Evolutionary conservation across 345 rosid genomes (phyloP).

Genomic region (Aquilaria yunnanensis): DNA sequence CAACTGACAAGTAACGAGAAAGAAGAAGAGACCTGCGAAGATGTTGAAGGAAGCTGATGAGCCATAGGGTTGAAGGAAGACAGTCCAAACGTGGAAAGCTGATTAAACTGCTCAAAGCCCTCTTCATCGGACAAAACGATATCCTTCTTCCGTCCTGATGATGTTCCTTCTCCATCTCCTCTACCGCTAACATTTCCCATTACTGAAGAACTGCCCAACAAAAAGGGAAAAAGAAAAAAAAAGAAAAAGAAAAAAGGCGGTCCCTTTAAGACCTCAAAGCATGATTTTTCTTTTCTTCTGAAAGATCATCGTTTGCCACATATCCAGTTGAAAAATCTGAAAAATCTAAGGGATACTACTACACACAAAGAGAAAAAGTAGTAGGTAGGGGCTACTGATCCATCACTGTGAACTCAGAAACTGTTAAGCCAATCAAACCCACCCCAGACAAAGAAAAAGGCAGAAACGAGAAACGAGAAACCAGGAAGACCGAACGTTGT

Average conservation of each 20-base stretch:
- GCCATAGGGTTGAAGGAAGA: conserved; percentile 22
- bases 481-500: conserved; percentile 14
- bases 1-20: background rate
- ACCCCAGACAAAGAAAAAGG: conserved; percentile 12
- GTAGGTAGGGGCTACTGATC: conserved; percentile 17
- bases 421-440: background rate
- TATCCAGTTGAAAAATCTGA: background rate
- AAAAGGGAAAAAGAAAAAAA: too few relatives aligned
- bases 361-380: conserved; percentile 1
- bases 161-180: conserved; percentile 37
- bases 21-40: conserved; percentile 28
- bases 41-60: conserved; percentile 18
- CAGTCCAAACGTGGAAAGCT: conserved; percentile 30
- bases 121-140: conserved; percentile 8
- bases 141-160: conserved; percentile 17
- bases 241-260: conserved; percentile 10
- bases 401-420: conserved; percentile 32
- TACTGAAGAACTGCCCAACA: conserved; percentile 12
- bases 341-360: conserved; percentile 8
- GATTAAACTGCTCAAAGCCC: conserved; percentile 18
- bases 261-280: conserved; percentile 18
- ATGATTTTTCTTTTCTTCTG: background rate
- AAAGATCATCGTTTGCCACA: conserved; percentile 11
- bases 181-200: conserved; percentile 69
- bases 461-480: conserved; percentile 16